phyloP scores from a whole-genome alignment of 768 basidiomycete genomes.

The Glaciozyma martinii region DNA sequence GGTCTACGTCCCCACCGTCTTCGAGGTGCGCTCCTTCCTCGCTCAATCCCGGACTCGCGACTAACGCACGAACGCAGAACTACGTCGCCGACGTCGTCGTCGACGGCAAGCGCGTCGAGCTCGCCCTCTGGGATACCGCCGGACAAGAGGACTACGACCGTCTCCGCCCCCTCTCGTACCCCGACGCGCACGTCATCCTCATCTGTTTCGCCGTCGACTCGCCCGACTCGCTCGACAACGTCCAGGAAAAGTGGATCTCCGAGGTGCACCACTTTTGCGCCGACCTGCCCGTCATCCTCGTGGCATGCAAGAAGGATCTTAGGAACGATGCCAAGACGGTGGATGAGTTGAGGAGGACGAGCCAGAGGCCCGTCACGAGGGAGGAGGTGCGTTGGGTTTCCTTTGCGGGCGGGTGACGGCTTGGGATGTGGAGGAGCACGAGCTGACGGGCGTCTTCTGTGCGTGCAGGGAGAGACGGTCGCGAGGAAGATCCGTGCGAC shows the following conservation, averaged over 20 bases:
- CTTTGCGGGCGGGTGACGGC: neutral
- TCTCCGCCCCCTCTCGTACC: conserved; percentile 92
- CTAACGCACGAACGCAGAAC: neutral
- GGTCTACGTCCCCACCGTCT: conserved; percentile 99
- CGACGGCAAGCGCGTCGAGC: conserved; percentile 94
- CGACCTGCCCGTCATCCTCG: conserved; percentile 87
- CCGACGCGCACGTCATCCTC: conserved; percentile 98
- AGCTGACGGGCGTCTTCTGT: neutral
- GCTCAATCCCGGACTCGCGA: neutral
- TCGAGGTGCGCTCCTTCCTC: conserved; percentile 70
- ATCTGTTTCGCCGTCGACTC: conserved; percentile 99
- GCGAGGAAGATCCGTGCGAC: conserved; percentile 93
- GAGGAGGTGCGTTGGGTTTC: conserved; percentile 58
- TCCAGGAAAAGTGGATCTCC: conserved; percentile 99
- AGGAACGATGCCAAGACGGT: conserved; percentile 85
- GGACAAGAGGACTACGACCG: conserved; percentile 99
- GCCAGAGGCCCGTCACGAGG: conserved; percentile 85
- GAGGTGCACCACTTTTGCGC: conserved; percentile 95
- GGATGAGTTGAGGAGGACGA: conserved; percentile 87
- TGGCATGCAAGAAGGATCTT: conserved; percentile 98
- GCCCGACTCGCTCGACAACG: conserved; percentile 96
- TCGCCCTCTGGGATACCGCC: conserved; percentile 99
- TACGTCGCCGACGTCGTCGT: conserved; percentile 93
- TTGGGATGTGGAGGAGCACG: neutral
- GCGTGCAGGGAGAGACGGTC: conserved; percentile 74